Percentiles rank a stretch among this genome's conserved stretches.
Evolutionary conservation across 768 basidiomycete species (phyloP).

Genomic region (Royoungia palumana): DNA sequence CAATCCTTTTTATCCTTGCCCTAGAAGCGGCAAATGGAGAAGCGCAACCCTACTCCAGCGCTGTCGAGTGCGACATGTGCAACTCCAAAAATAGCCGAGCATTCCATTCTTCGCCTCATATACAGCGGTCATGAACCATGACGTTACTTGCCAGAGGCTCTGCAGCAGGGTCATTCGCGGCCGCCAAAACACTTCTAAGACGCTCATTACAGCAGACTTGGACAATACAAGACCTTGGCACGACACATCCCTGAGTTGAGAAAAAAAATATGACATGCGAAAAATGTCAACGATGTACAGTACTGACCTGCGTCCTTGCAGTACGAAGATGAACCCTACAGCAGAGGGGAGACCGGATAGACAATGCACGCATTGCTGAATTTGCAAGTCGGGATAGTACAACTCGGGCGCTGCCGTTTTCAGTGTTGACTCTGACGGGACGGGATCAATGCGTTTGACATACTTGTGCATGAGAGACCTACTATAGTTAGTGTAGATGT

Average conservation of each 20-base stretch:
- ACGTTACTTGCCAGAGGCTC: too few species aligned
- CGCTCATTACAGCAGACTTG: not conserved
- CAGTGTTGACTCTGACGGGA: too few species aligned
- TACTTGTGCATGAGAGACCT: too few species aligned
- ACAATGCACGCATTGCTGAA: not conserved
- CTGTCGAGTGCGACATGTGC: not conserved
- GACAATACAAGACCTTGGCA: not conserved
- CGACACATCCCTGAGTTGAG: not conserved
- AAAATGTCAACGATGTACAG: not conserved
- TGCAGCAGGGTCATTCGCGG: not conserved
- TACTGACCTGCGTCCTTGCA: not conserved
- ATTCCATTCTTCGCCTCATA: conserved; percentile 2
- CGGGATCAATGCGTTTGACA: too few species aligned
- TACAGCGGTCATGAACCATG: too few species aligned
- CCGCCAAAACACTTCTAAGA: not conserved
- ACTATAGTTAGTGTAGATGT: too few species aligned
- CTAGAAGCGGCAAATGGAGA: not conserved
- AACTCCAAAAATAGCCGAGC: conserved; percentile 2
- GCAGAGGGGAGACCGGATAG: not conserved
- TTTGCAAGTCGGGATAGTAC: too few species aligned
- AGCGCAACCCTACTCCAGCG: conserved; percentile 3
- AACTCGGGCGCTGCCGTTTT: too few species aligned
- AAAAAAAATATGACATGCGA: too few species aligned
- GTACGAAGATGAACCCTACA: not conserved
- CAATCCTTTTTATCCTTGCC: conserved; percentile 1